These are phyloP conservation scores for Penicillium simplicissimum DNA, from an alignment of 495 filamentous ascomycete species.

Conservation along the genomic window DNA sequence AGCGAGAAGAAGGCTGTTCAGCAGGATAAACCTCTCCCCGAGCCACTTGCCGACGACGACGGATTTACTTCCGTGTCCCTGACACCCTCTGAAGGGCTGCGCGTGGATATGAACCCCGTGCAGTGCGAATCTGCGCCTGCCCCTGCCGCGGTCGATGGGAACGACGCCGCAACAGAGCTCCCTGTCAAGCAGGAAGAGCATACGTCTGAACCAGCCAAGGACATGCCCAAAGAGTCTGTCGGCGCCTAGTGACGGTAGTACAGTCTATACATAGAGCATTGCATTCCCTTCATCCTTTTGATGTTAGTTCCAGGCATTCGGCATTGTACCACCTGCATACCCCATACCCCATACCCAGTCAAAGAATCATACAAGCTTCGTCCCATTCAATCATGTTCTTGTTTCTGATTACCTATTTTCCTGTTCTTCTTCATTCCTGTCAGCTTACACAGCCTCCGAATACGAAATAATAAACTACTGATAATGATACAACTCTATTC, in stretches of 20 bases:
- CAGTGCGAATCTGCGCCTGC: background rate
- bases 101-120: constrained; percentile 10
- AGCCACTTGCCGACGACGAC: constrained; percentile 14
- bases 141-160: background rate
- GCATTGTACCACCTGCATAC: constrained; percentile 19
- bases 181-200: constrained; percentile 10
- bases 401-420: constrained; percentile 1
- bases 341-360: constrained; percentile 6
- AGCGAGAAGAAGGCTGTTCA: background rate
- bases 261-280: background rate
- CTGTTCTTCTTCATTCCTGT: too few relatives aligned
- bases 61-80: constrained; percentile 27
- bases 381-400: constrained; percentile 1
- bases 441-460: background rate
- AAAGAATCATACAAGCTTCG: constrained; percentile 1
- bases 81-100: constrained; percentile 17
- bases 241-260: constrained; percentile 1
- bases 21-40: background rate
- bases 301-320: constrained; percentile 2
- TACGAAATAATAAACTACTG: background rate
- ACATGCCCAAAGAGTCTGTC: background rate
- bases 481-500: background rate
- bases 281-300: background rate
- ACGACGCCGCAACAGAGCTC: constrained; percentile 8
- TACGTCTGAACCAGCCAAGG: background rate